Conservation (phyloP, 495 filamentous ascomycete species). For the Letharia lupina region DNA sequence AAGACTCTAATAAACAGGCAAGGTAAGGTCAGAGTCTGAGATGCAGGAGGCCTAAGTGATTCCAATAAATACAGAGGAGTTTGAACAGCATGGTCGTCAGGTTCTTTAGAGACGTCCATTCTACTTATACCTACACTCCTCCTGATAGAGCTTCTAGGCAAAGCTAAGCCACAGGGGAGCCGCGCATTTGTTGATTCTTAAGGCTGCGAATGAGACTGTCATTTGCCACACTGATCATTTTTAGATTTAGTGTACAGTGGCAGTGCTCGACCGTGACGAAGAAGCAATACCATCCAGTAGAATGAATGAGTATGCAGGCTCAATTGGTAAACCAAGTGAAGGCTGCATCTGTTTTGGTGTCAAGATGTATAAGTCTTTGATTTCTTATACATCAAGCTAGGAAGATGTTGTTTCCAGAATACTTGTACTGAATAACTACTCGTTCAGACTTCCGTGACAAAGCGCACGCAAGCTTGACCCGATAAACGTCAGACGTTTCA, state of each 20-base stretch:
- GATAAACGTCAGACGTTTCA: not conserved
- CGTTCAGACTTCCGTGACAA: conserved; percentile 4
- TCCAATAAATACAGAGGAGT: too few relatives aligned
- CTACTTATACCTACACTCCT: not conserved
- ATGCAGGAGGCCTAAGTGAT: too few relatives aligned
- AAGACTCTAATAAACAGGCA: too few relatives aligned
- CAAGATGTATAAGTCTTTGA: conserved; percentile 8
- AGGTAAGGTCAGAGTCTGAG: too few relatives aligned
- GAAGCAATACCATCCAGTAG: not conserved
- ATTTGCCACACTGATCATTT: not conserved
- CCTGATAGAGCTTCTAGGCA: not conserved
- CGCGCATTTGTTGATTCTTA: not conserved
- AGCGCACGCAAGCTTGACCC: conserved; percentile 2
- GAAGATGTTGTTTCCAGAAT: not conserved
- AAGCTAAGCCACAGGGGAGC: conserved; percentile 3
- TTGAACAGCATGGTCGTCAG: too few relatives aligned
- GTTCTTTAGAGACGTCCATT: not conserved
- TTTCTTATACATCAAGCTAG: conserved; percentile 13
- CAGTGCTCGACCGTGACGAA: not conserved
- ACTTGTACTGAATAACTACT: conserved; percentile 1
- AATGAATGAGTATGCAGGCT: not conserved
- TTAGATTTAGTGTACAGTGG: not conserved
- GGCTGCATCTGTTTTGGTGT: not conserved
- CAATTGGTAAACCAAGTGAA: not conserved
- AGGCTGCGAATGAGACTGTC: not conserved